phyloP scores from a whole-genome alignment of 2,329 filamentous ascomycete genomes.

The Neophaeococcomyces aloes region DNA sequence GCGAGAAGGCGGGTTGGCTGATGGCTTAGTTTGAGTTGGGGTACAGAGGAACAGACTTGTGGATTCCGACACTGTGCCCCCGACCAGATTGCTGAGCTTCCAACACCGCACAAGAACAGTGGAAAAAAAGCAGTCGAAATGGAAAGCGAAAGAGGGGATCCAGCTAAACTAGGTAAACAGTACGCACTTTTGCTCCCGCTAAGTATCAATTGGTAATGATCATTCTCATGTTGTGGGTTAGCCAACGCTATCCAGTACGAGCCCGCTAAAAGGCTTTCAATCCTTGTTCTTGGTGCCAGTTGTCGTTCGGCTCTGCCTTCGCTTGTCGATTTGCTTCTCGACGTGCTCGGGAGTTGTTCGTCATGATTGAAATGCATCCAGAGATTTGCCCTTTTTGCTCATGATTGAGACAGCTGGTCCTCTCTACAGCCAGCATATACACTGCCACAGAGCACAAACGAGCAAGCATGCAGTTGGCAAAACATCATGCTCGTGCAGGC shows the following conservation, averaged over 20 bases:
- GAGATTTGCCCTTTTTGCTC: no score
- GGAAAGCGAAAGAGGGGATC: constrained; percentile 9
- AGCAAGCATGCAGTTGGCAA: no score
- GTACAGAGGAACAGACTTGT: constrained; percentile 4
- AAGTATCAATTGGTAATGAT: constrained; percentile 5
- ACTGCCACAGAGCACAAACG: no score
- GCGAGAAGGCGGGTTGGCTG: constrained; percentile 5
- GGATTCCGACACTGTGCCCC: constrained; percentile 3
- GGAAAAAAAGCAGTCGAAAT: constrained; percentile 4
- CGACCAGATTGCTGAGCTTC: background rate
- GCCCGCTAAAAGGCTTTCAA: constrained; percentile 1
- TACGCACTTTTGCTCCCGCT: constrained; percentile 5
- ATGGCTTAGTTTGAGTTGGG: constrained; percentile 6
- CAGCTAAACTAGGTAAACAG: constrained; percentile 8
- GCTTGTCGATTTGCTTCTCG: background rate
- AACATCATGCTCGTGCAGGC: background rate
- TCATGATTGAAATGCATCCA: no score
- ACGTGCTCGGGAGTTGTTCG: background rate
- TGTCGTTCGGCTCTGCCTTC: constrained; percentile 7
- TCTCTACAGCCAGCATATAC: no score
- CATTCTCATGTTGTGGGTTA: constrained; percentile 1
- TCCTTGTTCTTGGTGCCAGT: constrained; percentile 8
- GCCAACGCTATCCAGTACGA: constrained; percentile 4
- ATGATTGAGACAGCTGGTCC: no score
- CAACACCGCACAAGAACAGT: background rate